These are phyloP conservation scores for Oropetium thomaeum DNA, from an alignment of 176 grass and related monocot genomes.

Conservation along the genomic window DNA sequence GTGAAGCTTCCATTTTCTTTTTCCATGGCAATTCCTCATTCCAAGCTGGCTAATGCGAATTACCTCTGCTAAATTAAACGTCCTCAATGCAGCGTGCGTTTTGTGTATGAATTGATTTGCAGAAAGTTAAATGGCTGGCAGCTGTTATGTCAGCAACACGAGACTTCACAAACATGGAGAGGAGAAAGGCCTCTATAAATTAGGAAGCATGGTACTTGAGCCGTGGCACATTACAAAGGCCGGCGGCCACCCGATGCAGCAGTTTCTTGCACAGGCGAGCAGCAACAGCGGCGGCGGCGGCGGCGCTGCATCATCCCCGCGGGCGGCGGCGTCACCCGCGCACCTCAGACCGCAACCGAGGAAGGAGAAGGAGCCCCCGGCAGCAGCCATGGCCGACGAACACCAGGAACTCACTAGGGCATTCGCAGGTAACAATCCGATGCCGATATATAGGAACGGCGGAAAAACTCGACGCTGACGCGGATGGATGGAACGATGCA, in stretches of 20 bases:
- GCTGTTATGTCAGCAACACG: background rate
- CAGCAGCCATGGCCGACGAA: slow-evolving; percentile 55
- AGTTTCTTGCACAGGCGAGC: slow-evolving; percentile 27
- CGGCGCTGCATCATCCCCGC: slow-evolving; percentile 24
- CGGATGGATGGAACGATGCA: background rate
- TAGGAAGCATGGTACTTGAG: background rate
- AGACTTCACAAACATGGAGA: background rate
- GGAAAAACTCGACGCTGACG: too few species aligned
- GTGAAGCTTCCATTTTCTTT: background rate
- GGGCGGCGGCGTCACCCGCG: background rate
- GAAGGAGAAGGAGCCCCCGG: slow-evolving; percentile 7
- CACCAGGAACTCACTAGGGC: slow-evolving; percentile 56
- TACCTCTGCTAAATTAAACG: background rate
- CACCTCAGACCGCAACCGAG: slow-evolving; percentile 25
- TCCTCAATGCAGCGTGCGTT: background rate
- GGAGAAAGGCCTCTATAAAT: background rate
- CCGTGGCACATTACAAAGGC: background rate
- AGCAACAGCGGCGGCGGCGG: slow-evolving; percentile 13
- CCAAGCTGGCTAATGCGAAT: background rate
- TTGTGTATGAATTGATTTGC: background rate
- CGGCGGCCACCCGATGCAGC: slow-evolving; percentile 35
- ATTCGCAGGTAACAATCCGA: slow-evolving; percentile 92
- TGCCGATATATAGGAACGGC: too few species aligned
- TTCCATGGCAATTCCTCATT: background rate
- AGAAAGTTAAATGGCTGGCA: background rate